phyloP scores from a whole-genome alignment of 2,329 filamentous ascomycete species.

The Fusarium phyllophilum region DNA sequence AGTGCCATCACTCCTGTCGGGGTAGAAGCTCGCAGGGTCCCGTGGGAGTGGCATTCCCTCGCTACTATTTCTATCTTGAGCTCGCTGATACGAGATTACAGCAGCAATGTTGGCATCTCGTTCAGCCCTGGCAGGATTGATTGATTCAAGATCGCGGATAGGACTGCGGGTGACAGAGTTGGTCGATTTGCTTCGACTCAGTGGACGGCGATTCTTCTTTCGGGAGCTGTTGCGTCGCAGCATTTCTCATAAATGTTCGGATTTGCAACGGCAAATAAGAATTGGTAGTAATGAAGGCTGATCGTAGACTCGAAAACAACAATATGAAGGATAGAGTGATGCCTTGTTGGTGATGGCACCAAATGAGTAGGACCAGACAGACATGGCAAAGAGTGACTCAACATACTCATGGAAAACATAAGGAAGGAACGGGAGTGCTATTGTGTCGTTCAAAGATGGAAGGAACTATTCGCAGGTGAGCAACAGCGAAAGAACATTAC shows the following conservation, averaged over 20 bases:
- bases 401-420: background rate
- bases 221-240: slow-evolving; percentile 61
- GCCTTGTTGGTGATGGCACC: slow-evolving; percentile 3
- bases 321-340: slow-evolving; percentile 16
- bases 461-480: slow-evolving; percentile 9
- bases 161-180: slow-evolving; percentile 55
- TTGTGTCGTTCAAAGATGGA: background rate
- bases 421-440: background rate
- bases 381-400: background rate
- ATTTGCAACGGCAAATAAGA: background rate
- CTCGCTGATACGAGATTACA: slow-evolving; percentile 66
- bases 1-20: slow-evolving; percentile 37
- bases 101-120: slow-evolving; percentile 72
- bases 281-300: background rate
- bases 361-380: background rate
- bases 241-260: slow-evolving; percentile 50
- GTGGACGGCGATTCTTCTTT: slow-evolving; percentile 52
- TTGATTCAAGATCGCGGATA: slow-evolving; percentile 56
- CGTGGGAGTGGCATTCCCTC: slow-evolving; percentile 25
- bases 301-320: background rate
- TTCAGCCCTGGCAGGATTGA: slow-evolving; percentile 60
- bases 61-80: slow-evolving; percentile 52
- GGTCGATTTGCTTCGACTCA: slow-evolving; percentile 65
- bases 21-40: slow-evolving; percentile 41
- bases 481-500: background rate